Conservation (phyloP, 768 basidiomycete genomes). For the Mycena filopes region DNA sequence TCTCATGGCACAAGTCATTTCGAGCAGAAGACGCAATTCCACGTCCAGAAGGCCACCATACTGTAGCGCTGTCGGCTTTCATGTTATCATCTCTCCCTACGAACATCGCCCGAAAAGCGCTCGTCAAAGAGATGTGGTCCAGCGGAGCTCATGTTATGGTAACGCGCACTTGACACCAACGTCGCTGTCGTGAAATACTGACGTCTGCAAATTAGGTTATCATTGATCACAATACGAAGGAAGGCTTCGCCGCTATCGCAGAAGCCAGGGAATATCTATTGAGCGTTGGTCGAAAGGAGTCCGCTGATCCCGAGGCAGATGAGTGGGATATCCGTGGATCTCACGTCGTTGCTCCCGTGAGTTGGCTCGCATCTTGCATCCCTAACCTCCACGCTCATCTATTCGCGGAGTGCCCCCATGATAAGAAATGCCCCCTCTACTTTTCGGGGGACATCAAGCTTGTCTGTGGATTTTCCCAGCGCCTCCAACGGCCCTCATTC, state of each 20-base stretch:
- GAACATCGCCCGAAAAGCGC: slow-evolving; percentile 65
- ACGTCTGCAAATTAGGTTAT: slow-evolving; percentile 66
- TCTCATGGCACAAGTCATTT: slow-evolving; percentile 70
- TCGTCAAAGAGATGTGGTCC: slow-evolving; percentile 91
- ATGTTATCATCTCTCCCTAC: slow-evolving; percentile 79
- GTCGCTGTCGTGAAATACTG: slow-evolving; percentile 13
- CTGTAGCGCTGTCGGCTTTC: slow-evolving; percentile 88
- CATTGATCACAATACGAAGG: slow-evolving; percentile 82
- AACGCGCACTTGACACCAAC: slow-evolving; percentile 32
- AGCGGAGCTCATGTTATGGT: slow-evolving; percentile 90
- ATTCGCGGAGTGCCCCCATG: slow-evolving; percentile 86
- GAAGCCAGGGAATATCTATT: slow-evolving; percentile 83
- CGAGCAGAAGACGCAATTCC: slow-evolving; percentile 56
- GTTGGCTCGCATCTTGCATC: slow-evolving; percentile 40
- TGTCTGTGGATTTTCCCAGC: slow-evolving; percentile 87
- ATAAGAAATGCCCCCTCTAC: slow-evolving; percentile 82
- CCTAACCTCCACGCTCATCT: slow-evolving; percentile 9
- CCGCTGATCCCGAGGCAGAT: slow-evolving; percentile 56
- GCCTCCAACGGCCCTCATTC: slow-evolving; percentile 87
- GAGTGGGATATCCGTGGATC: slow-evolving; percentile 60
- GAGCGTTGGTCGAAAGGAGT: slow-evolving; percentile 66
- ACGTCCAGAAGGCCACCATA: slow-evolving; percentile 55
- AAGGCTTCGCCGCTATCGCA: slow-evolving; percentile 83
- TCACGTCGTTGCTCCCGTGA: slow-evolving; percentile 90
- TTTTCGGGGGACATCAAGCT: slow-evolving; percentile 61